Base-by-base conservation (phyloP, 805 yeast genomes). In the Tetrapisispora phaffii region DNA sequence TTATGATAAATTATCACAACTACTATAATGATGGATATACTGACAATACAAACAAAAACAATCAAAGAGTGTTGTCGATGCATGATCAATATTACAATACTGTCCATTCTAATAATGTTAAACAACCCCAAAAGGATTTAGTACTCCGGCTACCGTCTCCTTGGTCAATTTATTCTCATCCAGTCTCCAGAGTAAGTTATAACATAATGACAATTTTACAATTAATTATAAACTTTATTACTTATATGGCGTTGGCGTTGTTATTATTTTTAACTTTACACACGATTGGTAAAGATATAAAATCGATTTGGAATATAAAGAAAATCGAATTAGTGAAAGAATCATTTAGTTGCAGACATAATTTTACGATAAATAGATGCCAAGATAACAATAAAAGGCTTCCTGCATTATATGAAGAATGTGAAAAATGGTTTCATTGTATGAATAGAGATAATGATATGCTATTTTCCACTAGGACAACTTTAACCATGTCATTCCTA, bases 361-460 rank as follows among this genome's bases (percentile, higher is more conserved):
- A 74, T 17, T 83, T 74, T 57, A 39, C 63, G 32, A 74, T 70
- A 10, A 84, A 83, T 59, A 59, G 69, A 33, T 84, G 94, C 59
- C 67, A 67, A 15, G 77, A 77, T 3, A 75, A 71, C 10, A 65
- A 70, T 3, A 39, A 19, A 3, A 66, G 76, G 9, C 77, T 73
- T 2, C 83, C 88, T 1, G 83, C 80, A 2, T 58, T 82, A 46
- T 75, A 74, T 45, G 63, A 65, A 22, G 68, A 70, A 33, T 84
- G 93, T 60, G 63, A 68, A 15, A 66, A 70, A 46, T 84, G 87
- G 88, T 74, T 70, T 43, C 70, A 70, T 39, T 82, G 90, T 57
- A 80, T 81, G 84, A 69, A 69, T 41, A 75, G 77, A 52, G 76
- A 79, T 45, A 66, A 53, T 58, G 70, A 55, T 50, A 60, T 44